These are phyloP conservation scores for Colletotrichum sp. DNA, from an alignment of 2,329 filamentous ascomycete species.

Conservation along the genomic window DNA sequence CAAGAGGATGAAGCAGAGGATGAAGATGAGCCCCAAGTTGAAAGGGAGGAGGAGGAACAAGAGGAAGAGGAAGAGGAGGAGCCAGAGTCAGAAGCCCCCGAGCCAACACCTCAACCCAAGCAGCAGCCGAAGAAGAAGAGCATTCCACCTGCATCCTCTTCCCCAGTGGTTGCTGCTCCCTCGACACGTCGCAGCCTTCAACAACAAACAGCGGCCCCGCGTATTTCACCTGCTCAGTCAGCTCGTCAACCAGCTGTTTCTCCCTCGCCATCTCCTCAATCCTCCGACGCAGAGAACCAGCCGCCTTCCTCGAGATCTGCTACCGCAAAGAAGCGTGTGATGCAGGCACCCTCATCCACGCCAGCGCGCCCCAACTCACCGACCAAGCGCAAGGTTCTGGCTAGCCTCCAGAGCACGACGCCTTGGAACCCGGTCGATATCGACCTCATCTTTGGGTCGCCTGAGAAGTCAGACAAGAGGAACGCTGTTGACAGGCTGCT, in stretches of 20 bases:
- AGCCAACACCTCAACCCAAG: conserved; percentile 15
- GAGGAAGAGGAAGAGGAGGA: conserved; percentile 1
- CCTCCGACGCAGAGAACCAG: conserved; percentile 81
- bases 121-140: conserved; percentile 25
- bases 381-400: conserved; percentile 64
- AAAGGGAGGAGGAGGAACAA: neutral
- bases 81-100: conserved; percentile 11
- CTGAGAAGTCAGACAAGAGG: conserved; percentile 54
- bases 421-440: conserved; percentile 80
- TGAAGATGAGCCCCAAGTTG: neutral
- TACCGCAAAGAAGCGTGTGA: conserved; percentile 50
- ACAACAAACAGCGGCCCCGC: conserved; percentile 45
- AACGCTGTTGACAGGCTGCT: conserved; percentile 56
- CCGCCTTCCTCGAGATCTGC: conserved; percentile 72
- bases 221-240: conserved; percentile 47
- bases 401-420: conserved; percentile 59
- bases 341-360: conserved; percentile 52
- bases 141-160: conserved; percentile 31
- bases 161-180: conserved; percentile 12
- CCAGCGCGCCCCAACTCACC: conserved; percentile 51
- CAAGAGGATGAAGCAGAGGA: neutral
- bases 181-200: conserved; percentile 35
- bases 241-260: conserved; percentile 61
- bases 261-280: conserved; percentile 73
- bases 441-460: conserved; percentile 69